These are phyloP conservation scores for Trametes sanguinea DNA, from an alignment of 768 basidiomycete species.

Conservation along the genomic window DNA sequence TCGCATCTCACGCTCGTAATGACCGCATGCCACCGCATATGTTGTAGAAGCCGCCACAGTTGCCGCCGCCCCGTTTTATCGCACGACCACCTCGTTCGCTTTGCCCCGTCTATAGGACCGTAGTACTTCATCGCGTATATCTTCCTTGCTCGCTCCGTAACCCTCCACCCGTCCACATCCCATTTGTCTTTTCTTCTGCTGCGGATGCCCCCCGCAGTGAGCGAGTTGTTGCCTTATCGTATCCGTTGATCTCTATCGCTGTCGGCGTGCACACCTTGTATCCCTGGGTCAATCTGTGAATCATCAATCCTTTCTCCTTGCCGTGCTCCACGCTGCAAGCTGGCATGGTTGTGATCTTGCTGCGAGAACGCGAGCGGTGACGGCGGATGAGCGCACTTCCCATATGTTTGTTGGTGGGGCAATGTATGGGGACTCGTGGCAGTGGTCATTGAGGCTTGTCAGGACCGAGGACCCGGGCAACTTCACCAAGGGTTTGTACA, in stretches of 20 bases:
- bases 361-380: too few relatives aligned
- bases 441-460: too few relatives aligned
- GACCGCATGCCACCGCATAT: constrained; percentile 22
- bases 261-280: constrained; percentile 24
- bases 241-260: constrained; percentile 24
- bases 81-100: background rate
- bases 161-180: background rate
- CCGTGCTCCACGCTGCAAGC: too few relatives aligned
- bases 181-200: background rate
- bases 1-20: constrained; percentile 25
- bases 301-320: constrained; percentile 18
- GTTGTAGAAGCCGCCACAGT: constrained; percentile 26
- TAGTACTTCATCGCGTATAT: constrained; percentile 13
- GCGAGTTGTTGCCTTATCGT: constrained; percentile 19
- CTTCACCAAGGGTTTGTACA: too few relatives aligned
- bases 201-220: background rate
- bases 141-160: background rate
- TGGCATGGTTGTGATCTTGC: too few relatives aligned
- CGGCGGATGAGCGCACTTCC: too few relatives aligned
- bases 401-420: too few relatives aligned
- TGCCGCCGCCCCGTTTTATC: background rate
- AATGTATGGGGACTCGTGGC: too few relatives aligned
- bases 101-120: constrained; percentile 18
- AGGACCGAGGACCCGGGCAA: too few relatives aligned
- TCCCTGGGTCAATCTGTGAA: constrained; percentile 20